Base-by-base conservation (phyloP, 257 asterid species). In the Prunella vulgaris region DNA sequence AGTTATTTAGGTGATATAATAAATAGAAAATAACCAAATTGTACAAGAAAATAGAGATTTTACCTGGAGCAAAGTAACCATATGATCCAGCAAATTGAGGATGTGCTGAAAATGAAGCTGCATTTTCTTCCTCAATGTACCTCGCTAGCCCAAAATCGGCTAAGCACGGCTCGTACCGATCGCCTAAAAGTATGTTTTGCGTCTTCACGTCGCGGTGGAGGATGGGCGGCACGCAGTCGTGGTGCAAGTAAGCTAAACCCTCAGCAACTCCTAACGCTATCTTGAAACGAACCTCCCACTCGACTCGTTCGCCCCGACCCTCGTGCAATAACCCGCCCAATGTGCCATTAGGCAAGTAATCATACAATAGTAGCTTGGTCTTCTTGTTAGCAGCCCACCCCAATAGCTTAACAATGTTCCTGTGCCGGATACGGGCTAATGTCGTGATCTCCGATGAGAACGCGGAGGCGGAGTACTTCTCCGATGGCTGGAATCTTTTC, bases 41-140 rank as follows among this genome's bases (percentile, higher is more conserved):
- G 13, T 18, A 35, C 17, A 15, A 58, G 12, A 32, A 63, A 13
- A 74, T 28, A 49, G n/a, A 42, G 48, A 40, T 74, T 12, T 68
- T 84, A 88, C 97, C 96, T 40, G 97, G 97, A 28, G 97, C 96
- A 66, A 90, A 84, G 78, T 90, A 90, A 44, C 97, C 97, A 40
- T 90, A 90, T 28, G 97, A 88, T 44, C 97, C 97, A 66, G 95
- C 97, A 60, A 90, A 81, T 24, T 90, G 96, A 3, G 90, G 94
- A 10, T 66, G 77, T 40, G 84, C 60, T n/a, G 89, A 59, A 71
- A 80, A 42, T 42, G 91, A 69, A 63, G 68, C 76, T 18, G 62
- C 57, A 60, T 51, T 77, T 63, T 83, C 92, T 61, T 85, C 87
- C 73, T 86, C 90, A 22, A 86, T 78, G 22, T 88, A 81, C 73